Base-by-base conservation (phyloP, 2,329 filamentous ascomycete species). In the Venturia pyrina region DNA sequence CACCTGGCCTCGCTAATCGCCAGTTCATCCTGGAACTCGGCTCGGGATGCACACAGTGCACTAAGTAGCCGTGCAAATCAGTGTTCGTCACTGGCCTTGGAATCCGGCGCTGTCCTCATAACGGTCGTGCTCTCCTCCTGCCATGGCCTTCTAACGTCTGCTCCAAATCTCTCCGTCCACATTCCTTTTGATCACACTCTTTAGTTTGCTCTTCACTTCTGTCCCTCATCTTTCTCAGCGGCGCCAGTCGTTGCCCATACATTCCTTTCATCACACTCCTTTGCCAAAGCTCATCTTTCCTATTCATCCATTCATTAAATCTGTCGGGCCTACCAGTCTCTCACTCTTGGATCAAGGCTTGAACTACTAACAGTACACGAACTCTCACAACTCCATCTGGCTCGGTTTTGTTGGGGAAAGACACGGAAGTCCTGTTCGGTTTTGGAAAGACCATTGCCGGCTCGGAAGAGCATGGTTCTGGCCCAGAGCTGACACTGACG, bases 181-280 rank as follows among this genome's bases (percentile, higher is more conserved):
- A 37, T 37, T 59, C 32, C 28, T 59, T 59, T 40, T 17, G 2
- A 10, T n/a, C 53, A 59, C 53, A 32, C 53, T 37, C 32, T 59
- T 59, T 59, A 59, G 3, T 37, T 37, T 37, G 28, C 13, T 59
- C 32, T 59, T 37, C 32, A n/a, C 53, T 37, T 59, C 53, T 37
- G 5, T 19, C 53, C 21, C n/a, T 59, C 15, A 8, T 37, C 53
- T 57, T 59, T 13, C 28, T n/a, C 53, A 2, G 28, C 19, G 15
- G 32, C 53, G 53, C 53, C 53, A 59, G 53, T 59, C 28, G 53
- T 59, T 37, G 53, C 53, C 5, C 32, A 32, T 59, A 13, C 53
- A 59, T 15, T 59, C 53, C 53, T 59, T 59, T 59, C 3, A 34
- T 32, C 53, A 59, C 53, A 37, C 53, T 59, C 53, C 32, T 59